Percentiles rank a stretch among this genome's conserved stretches.
Conservation (phyloP, 306 rosid species). For the Gastrolobium villosum region DNA sequence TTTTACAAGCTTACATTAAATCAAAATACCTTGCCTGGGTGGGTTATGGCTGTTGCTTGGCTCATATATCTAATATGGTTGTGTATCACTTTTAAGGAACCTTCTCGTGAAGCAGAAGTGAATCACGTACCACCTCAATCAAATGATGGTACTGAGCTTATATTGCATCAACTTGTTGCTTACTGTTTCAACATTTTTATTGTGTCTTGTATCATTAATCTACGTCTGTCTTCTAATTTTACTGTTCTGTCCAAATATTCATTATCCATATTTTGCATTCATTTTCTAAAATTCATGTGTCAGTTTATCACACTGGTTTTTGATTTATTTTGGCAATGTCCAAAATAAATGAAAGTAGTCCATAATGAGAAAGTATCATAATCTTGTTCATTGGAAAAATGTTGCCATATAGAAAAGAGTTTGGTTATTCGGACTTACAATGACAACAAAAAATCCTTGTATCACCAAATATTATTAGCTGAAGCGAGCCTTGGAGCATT, state of each 20-base stretch:
- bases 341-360: not conserved
- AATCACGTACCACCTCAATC: constrained; percentile 55
- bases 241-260: constrained; percentile 1
- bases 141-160: constrained; percentile 67
- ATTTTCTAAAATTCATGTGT: not conserved
- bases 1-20: constrained; percentile 86
- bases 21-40: constrained; percentile 90
- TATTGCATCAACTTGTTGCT: constrained; percentile 28
- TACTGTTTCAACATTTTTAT: constrained; percentile 15
- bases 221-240: constrained; percentile 31
- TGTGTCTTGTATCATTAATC: constrained; percentile 23
- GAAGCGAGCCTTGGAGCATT: too few relatives aligned
- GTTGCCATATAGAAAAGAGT: not conserved
- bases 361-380: not conserved
- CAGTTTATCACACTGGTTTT: constrained; percentile 1
- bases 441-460: too few relatives aligned
- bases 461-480: too few relatives aligned
- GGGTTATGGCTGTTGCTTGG: constrained; percentile 98
- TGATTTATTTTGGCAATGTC: constrained; percentile 1
- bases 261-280: constrained; percentile 3
- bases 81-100: constrained; percentile 89
- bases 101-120: constrained; percentile 69
- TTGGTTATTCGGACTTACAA: not conserved
- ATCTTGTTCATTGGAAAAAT: not conserved
- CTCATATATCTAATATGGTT: constrained; percentile 83